A percentile compares a stretch with the other conserved stretches of the same genome.
Conservation (phyloP, 1,284 basidiomycete genomes). For the Marasmius sp. region DNA sequence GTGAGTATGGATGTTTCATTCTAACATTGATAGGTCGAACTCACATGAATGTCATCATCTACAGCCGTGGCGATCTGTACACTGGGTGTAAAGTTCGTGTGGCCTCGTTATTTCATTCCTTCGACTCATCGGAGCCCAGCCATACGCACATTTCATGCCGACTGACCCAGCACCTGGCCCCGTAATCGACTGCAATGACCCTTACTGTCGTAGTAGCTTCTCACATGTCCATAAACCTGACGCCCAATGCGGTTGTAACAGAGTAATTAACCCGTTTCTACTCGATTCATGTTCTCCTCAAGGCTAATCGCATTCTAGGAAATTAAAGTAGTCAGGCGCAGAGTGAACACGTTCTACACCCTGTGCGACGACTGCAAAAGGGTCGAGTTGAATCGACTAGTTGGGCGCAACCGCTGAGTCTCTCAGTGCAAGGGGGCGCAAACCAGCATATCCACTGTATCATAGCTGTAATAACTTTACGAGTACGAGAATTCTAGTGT, state of each 20-base stretch:
- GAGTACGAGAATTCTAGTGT: no score
- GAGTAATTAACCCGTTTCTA: not conserved
- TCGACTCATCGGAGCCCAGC: conserved; percentile 2
- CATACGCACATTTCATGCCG: conserved; percentile 54
- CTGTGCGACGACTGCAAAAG: conserved; percentile 15
- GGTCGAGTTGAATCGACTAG: conserved; percentile 12
- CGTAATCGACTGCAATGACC: conserved; percentile 40
- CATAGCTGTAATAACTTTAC: no score
- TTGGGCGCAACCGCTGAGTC: conserved; percentile 9
- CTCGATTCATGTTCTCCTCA: not conserved
- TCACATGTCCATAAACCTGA: conserved; percentile 42
- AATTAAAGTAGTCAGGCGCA: conserved; percentile 6
- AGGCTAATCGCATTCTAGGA: conserved; percentile 1
- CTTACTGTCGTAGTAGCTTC: conserved; percentile 42
- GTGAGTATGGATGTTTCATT: conserved; percentile 23
- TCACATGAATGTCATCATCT: not conserved
- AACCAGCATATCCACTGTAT: no score
- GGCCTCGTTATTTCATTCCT: conserved; percentile 3
- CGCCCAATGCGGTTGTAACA: conserved; percentile 22
- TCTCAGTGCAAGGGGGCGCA: not conserved
- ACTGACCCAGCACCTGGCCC: conserved; percentile 48
- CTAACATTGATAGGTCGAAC: not conserved
- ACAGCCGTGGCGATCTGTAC: conserved; percentile 62
- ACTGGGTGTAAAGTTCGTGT: conserved; percentile 57
- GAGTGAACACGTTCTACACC: conserved; percentile 14